Evolutionary conservation across 73 alveolate species (phyloP), one percentile per base, ranked within the genome.

Genomic region (Breviolum minutum): DNA sequence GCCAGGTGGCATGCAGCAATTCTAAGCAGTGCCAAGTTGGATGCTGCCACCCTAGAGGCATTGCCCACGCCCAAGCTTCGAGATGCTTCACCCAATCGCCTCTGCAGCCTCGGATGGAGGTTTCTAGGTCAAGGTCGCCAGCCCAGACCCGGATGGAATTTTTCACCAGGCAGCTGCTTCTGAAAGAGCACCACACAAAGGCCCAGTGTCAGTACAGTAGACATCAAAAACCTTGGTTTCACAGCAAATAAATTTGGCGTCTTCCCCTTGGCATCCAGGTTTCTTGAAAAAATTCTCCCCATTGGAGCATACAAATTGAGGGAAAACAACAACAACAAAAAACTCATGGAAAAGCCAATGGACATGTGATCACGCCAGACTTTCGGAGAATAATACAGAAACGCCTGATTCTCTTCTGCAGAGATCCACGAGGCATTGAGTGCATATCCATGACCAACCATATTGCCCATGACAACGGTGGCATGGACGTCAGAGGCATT

Each of bases 381-480:
- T 73, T 82, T 30, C 8, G 91, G 91, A 40, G 91, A 82, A 82
- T 82, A 82, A 54, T 60, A 82, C 19, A 82, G 91, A 60, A 82
- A 82, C 9, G 73, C 91, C 24, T 82, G 91, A 73, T 82, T 60
- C 91, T 82, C 91, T 60, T 54, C 91, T 2, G 74, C 74, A 2
- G 91, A 16, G 26, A 82, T 82, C 91, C 91, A 82, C 20, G 91
- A 82, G 73, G 60, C 91, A 60, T 82, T 16, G 74, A 82, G 63
- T 60, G 24, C 73, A 17, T 17, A 61, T 5, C 91, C 91, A 8
- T 82, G 91, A 0, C 91, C 91, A 8, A 82, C 61, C 91, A 82
- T 82, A 54, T 82, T 82, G 19, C 91, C 91, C 91, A 82, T 82
- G n/a, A 82, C 91, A 40, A 48, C 91, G 5, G 91, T 82, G 24